A percentile compares a stretch with the other conserved stretches of the same genome.
These are phyloP conservation scores for Quercus lobata DNA, from an alignment of 331 rosid species.

Conservation along the genomic window DNA sequence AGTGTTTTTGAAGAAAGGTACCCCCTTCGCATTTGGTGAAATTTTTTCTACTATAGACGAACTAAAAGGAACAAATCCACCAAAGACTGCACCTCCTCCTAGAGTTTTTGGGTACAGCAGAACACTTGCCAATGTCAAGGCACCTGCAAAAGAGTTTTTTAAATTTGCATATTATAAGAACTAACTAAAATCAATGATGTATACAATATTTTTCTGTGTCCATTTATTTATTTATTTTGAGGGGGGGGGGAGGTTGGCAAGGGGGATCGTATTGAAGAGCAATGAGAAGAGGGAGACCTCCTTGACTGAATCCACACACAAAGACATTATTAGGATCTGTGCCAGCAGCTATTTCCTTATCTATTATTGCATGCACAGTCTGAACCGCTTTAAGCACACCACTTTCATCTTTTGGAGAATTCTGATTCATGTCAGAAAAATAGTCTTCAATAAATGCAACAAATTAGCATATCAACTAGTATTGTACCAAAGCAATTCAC, in stretches of 20 bases:
- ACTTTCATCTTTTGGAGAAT: constrained; percentile 65
- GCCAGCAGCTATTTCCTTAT: constrained; percentile 84
- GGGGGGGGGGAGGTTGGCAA: not conserved
- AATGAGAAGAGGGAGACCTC: constrained; percentile 44
- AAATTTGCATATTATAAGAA: constrained; percentile 6
- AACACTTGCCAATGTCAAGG: constrained; percentile 83
- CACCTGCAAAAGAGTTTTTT: constrained; percentile 48
- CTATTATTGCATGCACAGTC: constrained; percentile 72
- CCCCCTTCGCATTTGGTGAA: constrained; percentile 64
- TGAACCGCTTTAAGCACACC: constrained; percentile 67
- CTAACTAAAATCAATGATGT: not conserved
- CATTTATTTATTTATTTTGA: not conserved
- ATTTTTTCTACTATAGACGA: constrained; percentile 43
- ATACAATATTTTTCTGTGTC: too few relatives aligned
- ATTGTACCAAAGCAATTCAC: not conserved
- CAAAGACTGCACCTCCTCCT: constrained; percentile 86
- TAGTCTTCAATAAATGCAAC: constrained; percentile 1
- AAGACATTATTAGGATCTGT: constrained; percentile 70
- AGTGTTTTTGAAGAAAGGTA: constrained; percentile 16
- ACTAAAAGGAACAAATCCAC: constrained; percentile 86
- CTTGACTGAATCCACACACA: constrained; percentile 95
- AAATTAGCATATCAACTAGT: constrained; percentile 8
- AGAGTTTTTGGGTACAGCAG: constrained; percentile 76
- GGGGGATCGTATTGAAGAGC: too few relatives aligned
- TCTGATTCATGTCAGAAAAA: constrained; percentile 37